phyloP scores from a whole-genome alignment of 345 rosid species.

The Eucalyptus polybractea region DNA sequence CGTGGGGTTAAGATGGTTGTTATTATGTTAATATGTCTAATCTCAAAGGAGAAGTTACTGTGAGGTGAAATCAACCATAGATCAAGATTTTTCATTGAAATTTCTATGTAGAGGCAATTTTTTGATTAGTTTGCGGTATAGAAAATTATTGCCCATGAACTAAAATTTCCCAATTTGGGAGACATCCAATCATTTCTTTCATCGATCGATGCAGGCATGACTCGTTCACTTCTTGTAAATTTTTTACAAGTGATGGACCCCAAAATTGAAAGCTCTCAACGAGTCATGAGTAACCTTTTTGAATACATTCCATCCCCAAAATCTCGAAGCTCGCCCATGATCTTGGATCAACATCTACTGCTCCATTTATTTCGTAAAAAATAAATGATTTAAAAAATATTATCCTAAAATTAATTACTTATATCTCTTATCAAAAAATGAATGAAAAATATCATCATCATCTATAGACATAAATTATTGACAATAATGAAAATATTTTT shows the following conservation, averaged over 20 bases:
- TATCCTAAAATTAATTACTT: no score
- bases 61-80: background rate
- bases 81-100: background rate
- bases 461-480: no score
- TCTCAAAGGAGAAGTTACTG: background rate
- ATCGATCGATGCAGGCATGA: background rate
- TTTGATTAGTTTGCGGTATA: fast-evolving
- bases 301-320: background rate
- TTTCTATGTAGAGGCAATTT: background rate
- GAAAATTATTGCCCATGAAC: no score
- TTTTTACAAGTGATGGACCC: background rate
- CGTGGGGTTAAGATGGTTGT: background rate
- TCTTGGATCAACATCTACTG: fast-evolving
- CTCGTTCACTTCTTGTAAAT: background rate
- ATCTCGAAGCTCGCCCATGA: background rate
- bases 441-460: background rate
- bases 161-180: background rate
- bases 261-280: background rate
- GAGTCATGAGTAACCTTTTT: background rate
- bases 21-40: no score
- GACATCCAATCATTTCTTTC: background rate
- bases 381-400: no score
- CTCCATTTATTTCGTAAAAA: background rate
- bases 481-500: background rate
- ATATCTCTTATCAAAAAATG: no score